Percentiles rank a stretch among this genome's conserved stretches.
Conservation (phyloP, 2,329 filamentous ascomycete genomes). For the Thielaviopsis ethacetica region DNA sequence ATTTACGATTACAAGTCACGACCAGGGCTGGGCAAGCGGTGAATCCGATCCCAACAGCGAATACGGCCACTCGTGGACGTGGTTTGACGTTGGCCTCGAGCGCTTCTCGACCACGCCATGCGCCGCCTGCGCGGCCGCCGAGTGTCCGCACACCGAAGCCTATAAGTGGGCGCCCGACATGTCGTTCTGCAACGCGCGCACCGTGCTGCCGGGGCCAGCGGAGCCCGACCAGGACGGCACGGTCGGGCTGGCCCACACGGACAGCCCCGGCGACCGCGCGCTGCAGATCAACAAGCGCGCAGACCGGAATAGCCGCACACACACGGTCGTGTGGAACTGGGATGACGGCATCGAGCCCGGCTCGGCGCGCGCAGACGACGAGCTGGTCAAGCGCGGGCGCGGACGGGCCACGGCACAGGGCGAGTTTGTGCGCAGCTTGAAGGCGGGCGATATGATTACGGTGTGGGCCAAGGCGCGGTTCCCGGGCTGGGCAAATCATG, state of each 20-base stretch:
- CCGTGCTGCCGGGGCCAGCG: conserved; percentile 21
- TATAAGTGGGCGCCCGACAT: conserved; percentile 12
- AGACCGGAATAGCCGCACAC: conserved; percentile 18
- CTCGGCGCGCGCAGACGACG: conserved; percentile 21
- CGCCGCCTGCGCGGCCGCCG: conserved; percentile 21
- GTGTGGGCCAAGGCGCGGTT: conserved; percentile 45
- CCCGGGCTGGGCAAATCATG: conserved; percentile 33
- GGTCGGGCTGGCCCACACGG: conserved; percentile 22
- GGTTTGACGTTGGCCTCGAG: conserved; percentile 48
- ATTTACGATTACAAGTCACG: conserved; percentile 38
- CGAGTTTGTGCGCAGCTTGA: conserved; percentile 36
- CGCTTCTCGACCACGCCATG: conserved; percentile 20
- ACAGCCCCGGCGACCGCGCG: conserved; percentile 22
- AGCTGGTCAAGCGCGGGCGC: conserved; percentile 27
- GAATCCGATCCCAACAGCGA: neutral
- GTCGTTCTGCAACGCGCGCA: conserved; percentile 22
- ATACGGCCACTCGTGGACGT: conserved; percentile 31
- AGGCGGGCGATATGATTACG: conserved; percentile 43
- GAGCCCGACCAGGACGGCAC: conserved; percentile 9
- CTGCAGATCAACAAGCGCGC: conserved; percentile 34
- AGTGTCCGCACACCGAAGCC: neutral
- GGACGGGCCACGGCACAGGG: conserved; percentile 38
- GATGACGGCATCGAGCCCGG: conserved; percentile 30
- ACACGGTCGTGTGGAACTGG: conserved; percentile 38
- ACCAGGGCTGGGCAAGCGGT: conserved; percentile 40